These are phyloP conservation scores for Pythium aristosporum DNA, from an alignment of 352 stramenopile species.

Conservation along the genomic window DNA sequence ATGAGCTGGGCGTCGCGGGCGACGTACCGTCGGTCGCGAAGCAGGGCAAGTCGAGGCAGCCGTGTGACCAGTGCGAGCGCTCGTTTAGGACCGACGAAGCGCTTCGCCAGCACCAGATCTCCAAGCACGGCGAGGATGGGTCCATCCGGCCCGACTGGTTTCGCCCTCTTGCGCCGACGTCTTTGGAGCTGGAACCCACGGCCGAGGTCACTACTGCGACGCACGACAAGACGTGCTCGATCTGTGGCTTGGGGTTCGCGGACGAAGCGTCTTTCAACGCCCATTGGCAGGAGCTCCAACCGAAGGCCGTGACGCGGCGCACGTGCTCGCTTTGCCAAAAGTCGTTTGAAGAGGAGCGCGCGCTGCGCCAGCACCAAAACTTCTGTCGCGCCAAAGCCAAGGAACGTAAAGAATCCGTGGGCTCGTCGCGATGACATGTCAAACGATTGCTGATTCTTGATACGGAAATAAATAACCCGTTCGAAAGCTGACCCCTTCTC, in stretches of 20 bases:
- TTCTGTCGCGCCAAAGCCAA: slow-evolving; percentile 38
- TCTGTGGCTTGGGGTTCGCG: slow-evolving; percentile 28
- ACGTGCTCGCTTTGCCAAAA: slow-evolving; percentile 34
- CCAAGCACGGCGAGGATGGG: slow-evolving; percentile 79
- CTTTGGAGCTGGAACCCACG: background rate
- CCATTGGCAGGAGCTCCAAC: slow-evolving; percentile 33
- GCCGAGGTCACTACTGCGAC: slow-evolving; percentile 9
- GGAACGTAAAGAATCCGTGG: background rate
- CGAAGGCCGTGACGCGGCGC: slow-evolving; percentile 15
- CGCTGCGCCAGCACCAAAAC: slow-evolving; percentile 76
- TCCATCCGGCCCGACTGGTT: slow-evolving; percentile 85
- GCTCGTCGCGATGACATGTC: slow-evolving; percentile 13
- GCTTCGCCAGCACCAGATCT: slow-evolving; percentile 65
- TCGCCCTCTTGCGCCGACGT: slow-evolving; percentile 7
- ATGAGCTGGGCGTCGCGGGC: slow-evolving; percentile 53
- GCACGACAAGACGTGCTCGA: slow-evolving; percentile 36
- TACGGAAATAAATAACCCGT: slow-evolving; percentile 5
- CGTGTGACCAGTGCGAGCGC: slow-evolving; percentile 48
- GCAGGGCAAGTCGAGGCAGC: slow-evolving; percentile 20
- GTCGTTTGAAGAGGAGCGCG: slow-evolving; percentile 68
- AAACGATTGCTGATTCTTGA: too few species aligned
- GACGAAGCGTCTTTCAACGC: slow-evolving; percentile 19
- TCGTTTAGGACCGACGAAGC: slow-evolving; percentile 80
- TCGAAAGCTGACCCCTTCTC: slow-evolving; percentile 1
- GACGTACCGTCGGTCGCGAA: background rate